Base-by-base conservation (phyloP, 345 rosid species). In the Eucalyptus pauciflora region DNA sequence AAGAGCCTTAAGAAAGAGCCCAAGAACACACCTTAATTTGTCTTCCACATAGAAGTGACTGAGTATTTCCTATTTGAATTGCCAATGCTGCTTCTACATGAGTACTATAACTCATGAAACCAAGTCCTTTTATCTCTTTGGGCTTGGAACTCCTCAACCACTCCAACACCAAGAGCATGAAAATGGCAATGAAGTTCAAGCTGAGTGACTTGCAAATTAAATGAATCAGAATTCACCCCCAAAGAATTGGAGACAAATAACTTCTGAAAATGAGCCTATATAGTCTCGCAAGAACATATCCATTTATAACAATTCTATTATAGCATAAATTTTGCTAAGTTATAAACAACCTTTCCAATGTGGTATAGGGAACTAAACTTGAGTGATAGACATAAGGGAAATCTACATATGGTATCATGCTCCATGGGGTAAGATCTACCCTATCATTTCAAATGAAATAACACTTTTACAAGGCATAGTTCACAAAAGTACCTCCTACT, bases 81-180 rank as follows among this genome's bases (percentile, higher is more conserved):
- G 99, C 98, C 87, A 96, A 87, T 89, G 97, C 97, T 87, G 99
- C 98, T 94, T 98, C 99, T 3, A 95, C 91, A 90, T 95, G 99
- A 43, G 96, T 95, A 87, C 96, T 93, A 93, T 92, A 98, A 89
- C 99, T 96, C 90, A 98, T 97, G 87, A 98, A 97, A 86, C 99
- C 99, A 95, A 98, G 97, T 69, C 97, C 99, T n/a, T 92, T 98
- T 98, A 90, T 97, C 98, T 86, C 96, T 93, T 94, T 98, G 99
- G 88, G 97, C 96, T 37, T 97, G 93, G 83, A 98, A 97, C 92
- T 98, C 99, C 94, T 97, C 97, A 85, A 98, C 95, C 87, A 95
- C 97, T 88, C 99, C 99, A 88, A 97, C 96, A 88, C 96, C 96
- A 91, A 98, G 95, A 83, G 94, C 88, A 90, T 98, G 97, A 94